phyloP scores from a whole-genome alignment of 495 filamentous ascomycete genomes.

The Neohortaea acidophila region DNA sequence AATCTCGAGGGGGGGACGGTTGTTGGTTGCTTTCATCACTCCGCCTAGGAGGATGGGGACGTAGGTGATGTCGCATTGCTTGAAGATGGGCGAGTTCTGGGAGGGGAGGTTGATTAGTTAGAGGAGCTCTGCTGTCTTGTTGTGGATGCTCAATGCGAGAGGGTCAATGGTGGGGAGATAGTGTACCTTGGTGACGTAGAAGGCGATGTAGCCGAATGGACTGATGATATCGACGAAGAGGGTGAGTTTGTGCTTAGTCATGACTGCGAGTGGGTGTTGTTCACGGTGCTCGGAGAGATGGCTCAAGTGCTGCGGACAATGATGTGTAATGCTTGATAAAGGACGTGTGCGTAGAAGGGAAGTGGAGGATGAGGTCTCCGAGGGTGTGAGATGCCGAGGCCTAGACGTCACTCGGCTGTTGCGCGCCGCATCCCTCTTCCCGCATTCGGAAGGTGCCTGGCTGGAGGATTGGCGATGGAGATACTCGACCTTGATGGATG shows the following conservation, averaged over 20 bases:
- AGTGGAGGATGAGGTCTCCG: no score
- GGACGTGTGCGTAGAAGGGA: no score
- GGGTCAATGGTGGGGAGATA: background rate
- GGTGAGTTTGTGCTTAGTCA: slow-evolving; percentile 40
- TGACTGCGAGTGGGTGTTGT: slow-evolving; percentile 2
- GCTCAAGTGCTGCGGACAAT: no score
- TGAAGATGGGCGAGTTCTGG: slow-evolving; percentile 48
- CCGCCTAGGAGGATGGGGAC: slow-evolving; percentile 57
- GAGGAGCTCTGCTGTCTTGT: background rate
- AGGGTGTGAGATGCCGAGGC: no score
- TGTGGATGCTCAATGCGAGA: background rate
- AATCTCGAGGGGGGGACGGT: slow-evolving; percentile 47
- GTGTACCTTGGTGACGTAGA: slow-evolving; percentile 41
- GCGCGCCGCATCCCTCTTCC: no score
- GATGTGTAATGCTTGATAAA: no score
- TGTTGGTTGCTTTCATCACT: slow-evolving; percentile 49
- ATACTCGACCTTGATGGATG: no score
- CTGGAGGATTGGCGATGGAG: no score
- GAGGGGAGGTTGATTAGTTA: background rate
- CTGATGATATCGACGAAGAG: slow-evolving; percentile 55
- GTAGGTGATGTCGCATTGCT: slow-evolving; percentile 43
- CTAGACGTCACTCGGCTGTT: no score
- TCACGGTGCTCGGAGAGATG: no score
- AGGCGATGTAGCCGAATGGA: slow-evolving; percentile 57
- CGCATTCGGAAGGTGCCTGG: no score